Percentiles rank a stretch among this genome's conserved stretches.
These are phyloP conservation scores for Setaria italica DNA, from an alignment of 202 grass and related monocot genomes.

Conservation along the genomic window DNA sequence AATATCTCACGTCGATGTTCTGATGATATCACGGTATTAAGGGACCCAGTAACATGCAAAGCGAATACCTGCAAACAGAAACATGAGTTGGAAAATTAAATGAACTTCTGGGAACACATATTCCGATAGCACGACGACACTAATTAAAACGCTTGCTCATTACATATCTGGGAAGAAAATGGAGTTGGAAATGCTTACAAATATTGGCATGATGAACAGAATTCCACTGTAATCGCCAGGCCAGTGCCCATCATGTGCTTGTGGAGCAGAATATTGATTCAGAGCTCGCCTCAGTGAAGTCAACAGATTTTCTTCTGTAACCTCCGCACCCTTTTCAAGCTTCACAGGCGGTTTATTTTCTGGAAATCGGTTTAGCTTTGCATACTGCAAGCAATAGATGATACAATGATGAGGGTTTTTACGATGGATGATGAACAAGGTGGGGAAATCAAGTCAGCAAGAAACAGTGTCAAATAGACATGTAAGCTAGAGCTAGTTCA, in stretches of 20 bases:
- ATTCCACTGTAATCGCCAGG: slow-evolving; percentile 24
- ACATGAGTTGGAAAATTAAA: not conserved
- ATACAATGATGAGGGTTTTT: not conserved
- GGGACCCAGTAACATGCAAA: not conserved
- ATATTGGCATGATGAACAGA: slow-evolving; percentile 27
- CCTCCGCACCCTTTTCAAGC: not conserved
- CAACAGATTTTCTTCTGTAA: slow-evolving; percentile 24
- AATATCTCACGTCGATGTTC: slow-evolving; percentile 6
- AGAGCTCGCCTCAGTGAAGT: slow-evolving; percentile 25
- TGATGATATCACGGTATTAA: not conserved
- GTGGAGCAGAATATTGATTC: not conserved
- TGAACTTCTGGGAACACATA: not conserved
- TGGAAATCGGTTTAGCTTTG: not conserved
- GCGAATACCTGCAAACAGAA: not conserved
- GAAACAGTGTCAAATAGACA: not conserved
- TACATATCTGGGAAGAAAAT: not conserved
- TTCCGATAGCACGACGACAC: not conserved
- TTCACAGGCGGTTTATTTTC: not conserved
- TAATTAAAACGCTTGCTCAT: no score
- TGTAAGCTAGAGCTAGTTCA: not conserved
- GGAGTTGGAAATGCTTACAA: not conserved
- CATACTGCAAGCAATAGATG: slow-evolving; percentile 24
- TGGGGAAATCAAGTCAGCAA: no score
- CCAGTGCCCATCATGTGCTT: slow-evolving; percentile 48
- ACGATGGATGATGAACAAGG: not conserved